A percentile compares a stretch with the other conserved stretches of the same genome.
These are phyloP conservation scores for Penicillium sp. DNA, from an alignment of 2,329 filamentous ascomycete genomes.

Conservation along the genomic window DNA sequence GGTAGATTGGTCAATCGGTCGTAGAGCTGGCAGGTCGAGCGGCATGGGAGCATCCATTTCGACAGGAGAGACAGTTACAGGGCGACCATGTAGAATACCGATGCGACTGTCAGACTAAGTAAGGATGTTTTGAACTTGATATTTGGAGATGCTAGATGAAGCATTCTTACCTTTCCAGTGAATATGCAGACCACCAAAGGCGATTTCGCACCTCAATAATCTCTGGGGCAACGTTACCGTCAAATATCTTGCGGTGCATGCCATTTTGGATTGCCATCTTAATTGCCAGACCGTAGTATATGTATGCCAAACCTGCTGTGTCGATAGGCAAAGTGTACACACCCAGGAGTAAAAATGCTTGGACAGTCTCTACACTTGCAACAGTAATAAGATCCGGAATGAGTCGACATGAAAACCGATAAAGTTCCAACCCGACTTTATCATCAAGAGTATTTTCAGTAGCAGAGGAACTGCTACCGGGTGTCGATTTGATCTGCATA, in stretches of 20 bases:
- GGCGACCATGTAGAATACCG: slow-evolving; percentile 56
- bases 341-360: slow-evolving; percentile 48
- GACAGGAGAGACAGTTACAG: slow-evolving; percentile 51
- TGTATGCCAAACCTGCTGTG: slow-evolving; percentile 53
- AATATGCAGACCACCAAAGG: slow-evolving; percentile 60
- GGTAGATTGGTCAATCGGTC: slow-evolving; percentile 36
- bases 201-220: slow-evolving; percentile 55
- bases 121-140: no score
- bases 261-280: slow-evolving; percentile 61
- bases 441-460: slow-evolving; percentile 42
- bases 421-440: slow-evolving; percentile 56
- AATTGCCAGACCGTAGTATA: slow-evolving; percentile 56
- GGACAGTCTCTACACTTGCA: slow-evolving; percentile 58
- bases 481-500: slow-evolving; percentile 28
- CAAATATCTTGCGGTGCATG: slow-evolving; percentile 56
- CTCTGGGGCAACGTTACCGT: slow-evolving; percentile 46
- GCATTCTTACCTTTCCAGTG: slow-evolving; percentile 51
- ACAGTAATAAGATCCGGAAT: slow-evolving; percentile 59
- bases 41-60: slow-evolving; percentile 58
- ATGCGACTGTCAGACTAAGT: slow-evolving; percentile 53
- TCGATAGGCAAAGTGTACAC: slow-evolving; percentile 52
- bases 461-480: slow-evolving; percentile 1
- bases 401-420: slow-evolving; percentile 55
- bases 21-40: slow-evolving; percentile 43
- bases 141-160: background rate